Base-by-base conservation (phyloP, 2,329 filamentous ascomycete species). In the Biscogniauxia sp. region DNA sequence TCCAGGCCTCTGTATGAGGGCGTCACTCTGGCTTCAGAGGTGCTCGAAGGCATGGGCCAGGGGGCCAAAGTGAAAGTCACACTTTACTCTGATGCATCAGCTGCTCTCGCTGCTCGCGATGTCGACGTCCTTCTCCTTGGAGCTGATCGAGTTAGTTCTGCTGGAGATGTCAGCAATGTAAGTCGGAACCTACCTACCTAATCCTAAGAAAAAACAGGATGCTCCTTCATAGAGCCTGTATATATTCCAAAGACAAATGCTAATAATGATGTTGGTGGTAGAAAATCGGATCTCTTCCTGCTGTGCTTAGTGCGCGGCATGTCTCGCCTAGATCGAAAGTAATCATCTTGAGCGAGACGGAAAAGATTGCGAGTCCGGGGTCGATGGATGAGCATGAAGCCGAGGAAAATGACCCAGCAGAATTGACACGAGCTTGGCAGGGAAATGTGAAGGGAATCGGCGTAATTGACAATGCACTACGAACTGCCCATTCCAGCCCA, bases 1-100 rank as follows among this genome's bases (percentile, higher is more conserved):
- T 90, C 88, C 2, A 79, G 88, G 0, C 88, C 88, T 0, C 77
- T 87, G 0, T 90, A 82, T 64, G 88, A 91, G 73, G 88, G 88
- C 7, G 84, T 84, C 4, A 80, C 78, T 8, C 78, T 87, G 56
- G 85, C 84, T 5, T 76, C 74, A n/a, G 73, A 73, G 4, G 61
- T 84, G 3, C 52, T 69, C 11, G 58, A 62, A 25, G 53, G 58
- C 11, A 56, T 56, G 2, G 53, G 63, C 5, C 62, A 75, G 0
- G 51, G 26, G 0, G 55, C 52, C 8, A 45, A 59, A 9, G 17
- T 70, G 7, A 66, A 55, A 4, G 74, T 89, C 19, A 79, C 78
- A 0, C 66, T 89, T 1, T 84, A 81, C 64, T 82, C 87, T 0
- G 87, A 90, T 68, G 84, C 85, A n/a, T 81, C 83, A 1, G 79